These are phyloP conservation scores for Suillus weaverae DNA, from an alignment of 768 basidiomycete species.

Conservation along the genomic window DNA sequence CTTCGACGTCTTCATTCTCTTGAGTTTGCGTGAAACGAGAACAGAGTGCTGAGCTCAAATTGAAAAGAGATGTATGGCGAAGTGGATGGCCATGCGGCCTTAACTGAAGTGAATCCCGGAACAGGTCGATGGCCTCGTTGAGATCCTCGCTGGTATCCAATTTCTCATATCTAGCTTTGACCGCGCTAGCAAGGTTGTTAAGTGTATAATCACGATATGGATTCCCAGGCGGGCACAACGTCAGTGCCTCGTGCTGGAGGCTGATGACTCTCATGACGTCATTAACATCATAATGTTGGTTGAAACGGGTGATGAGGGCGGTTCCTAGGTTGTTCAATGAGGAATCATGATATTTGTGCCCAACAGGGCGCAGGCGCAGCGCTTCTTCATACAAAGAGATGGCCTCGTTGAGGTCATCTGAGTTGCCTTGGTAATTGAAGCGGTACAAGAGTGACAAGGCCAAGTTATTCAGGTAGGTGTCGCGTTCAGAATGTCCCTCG, in stretches of 20 bases:
- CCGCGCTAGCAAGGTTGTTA: neutral
- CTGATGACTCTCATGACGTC: neutral
- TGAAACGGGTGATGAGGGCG: neutral
- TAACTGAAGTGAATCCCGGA: neutral
- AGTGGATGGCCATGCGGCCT: neutral
- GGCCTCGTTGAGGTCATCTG: neutral
- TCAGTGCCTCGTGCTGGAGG: neutral
- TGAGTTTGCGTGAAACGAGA: too few species aligned
- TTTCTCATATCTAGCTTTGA: neutral
- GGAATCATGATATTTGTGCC: neutral
- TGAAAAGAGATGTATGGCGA: neutral
- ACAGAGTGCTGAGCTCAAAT: too few species aligned
- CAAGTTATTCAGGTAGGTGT: neutral
- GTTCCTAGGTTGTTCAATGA: neutral
- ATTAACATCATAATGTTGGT: neutral
- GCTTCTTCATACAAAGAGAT: neutral
- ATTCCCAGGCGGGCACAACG: neutral
- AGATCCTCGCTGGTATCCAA: neutral
- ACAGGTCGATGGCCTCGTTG: neutral
- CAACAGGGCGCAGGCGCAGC: neutral
- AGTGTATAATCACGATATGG: neutral
- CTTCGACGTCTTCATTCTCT: too few species aligned
- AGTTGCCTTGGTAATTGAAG: neutral
- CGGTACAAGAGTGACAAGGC: rapidly evolving
- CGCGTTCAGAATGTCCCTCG: neutral